These are phyloP conservation scores for Penicillium arizonense DNA, from an alignment of 495 filamentous ascomycete species.

Conservation along the genomic window DNA sequence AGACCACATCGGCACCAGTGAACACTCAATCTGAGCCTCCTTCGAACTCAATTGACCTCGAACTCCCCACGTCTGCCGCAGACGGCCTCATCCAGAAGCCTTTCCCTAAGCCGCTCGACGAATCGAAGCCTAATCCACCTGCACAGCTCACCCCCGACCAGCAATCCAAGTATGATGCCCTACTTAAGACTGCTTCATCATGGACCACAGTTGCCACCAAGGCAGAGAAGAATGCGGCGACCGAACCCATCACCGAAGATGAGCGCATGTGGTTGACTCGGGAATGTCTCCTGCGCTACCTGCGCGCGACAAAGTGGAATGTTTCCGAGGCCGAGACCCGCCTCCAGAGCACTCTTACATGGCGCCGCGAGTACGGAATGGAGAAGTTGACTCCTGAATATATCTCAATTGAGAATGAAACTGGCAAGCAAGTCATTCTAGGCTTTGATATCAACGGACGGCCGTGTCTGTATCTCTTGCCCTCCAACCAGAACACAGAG, in stretches of 20 bases:
- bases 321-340: slow-evolving; percentile 71
- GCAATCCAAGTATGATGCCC: slow-evolving; percentile 72
- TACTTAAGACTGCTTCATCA: slow-evolving; percentile 62
- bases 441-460: slow-evolving; percentile 83
- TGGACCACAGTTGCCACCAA: slow-evolving; percentile 72
- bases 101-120: slow-evolving; percentile 59
- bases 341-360: slow-evolving; percentile 73
- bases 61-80: slow-evolving; percentile 43
- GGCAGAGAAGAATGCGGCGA: slow-evolving; percentile 54
- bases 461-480: slow-evolving; percentile 85
- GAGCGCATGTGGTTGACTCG: slow-evolving; percentile 89
- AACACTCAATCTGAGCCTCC: slow-evolving; percentile 5
- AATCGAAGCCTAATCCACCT: slow-evolving; percentile 50
- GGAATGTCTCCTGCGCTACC: slow-evolving; percentile 89
- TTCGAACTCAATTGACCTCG: slow-evolving; percentile 30
- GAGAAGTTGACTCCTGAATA: slow-evolving; percentile 74
- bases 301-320: slow-evolving; percentile 92
- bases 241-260: slow-evolving; percentile 65
- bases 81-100: slow-evolving; percentile 64
- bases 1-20: slow-evolving; percentile 10
- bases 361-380: slow-evolving; percentile 85
- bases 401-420: slow-evolving; percentile 88
- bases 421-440: slow-evolving; percentile 86
- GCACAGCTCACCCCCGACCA: slow-evolving; percentile 70
- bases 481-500: slow-evolving; percentile 88